Evolutionary conservation across 345 rosid species (phyloP).

Genomic region (Brassica carinata): DNA sequence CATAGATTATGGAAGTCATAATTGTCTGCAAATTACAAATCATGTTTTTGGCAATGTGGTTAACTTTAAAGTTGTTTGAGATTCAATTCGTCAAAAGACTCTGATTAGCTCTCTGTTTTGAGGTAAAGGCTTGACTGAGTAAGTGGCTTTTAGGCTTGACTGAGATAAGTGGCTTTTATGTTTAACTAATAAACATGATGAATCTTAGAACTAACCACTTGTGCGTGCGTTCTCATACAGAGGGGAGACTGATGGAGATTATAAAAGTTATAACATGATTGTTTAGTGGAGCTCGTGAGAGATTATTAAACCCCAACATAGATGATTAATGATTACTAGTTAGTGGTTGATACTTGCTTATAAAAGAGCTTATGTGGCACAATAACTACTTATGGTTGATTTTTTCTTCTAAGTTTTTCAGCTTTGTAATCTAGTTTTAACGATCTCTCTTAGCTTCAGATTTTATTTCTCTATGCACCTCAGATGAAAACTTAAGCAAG

Average conservation of each 20-base stretch:
- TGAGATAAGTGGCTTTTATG: not conserved
- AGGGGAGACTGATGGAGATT: not conserved
- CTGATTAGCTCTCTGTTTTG: not conserved
- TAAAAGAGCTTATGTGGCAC: not conserved
- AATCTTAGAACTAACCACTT: not conserved
- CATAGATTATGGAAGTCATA: not conserved
- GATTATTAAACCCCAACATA: not conserved
- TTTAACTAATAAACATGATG: not conserved
- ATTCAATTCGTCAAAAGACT: not conserved
- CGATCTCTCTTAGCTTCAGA: not conserved
- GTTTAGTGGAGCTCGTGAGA: not conserved
- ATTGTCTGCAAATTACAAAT: not conserved
- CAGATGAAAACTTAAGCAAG: not conserved
- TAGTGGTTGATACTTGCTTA: not conserved
- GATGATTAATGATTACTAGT: not conserved
- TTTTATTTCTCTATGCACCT: not conserved
- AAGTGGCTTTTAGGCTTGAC: not conserved
- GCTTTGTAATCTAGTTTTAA: not conserved
- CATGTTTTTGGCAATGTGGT: not conserved
- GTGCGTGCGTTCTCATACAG: not conserved
- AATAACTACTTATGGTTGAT: not conserved
- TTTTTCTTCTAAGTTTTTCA: not conserved
- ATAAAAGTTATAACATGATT: not conserved
- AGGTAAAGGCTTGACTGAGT: not conserved
- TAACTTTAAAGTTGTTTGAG: not conserved